phyloP scores from a whole-genome alignment of 495 filamentous ascomycete species.

The Aspergillus kassunensis region DNA sequence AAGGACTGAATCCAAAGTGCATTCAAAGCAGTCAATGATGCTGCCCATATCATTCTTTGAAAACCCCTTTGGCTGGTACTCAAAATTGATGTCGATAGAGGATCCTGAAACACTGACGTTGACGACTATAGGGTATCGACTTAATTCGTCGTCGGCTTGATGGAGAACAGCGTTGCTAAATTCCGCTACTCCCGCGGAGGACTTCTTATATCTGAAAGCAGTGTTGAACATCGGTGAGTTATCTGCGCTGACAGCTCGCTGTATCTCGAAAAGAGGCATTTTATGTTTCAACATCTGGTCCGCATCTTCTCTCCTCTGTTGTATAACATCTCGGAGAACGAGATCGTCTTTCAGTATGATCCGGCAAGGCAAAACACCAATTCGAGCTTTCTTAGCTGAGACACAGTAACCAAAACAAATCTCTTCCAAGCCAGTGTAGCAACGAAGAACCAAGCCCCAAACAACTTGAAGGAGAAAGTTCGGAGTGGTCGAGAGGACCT shows the following conservation, averaged over 20 bases:
- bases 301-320: conserved; percentile 31
- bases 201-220: conserved; percentile 33
- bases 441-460: conserved; percentile 52
- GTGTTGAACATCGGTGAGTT: conserved; percentile 50
- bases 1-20: conserved; percentile 33
- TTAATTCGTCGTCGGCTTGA: conserved; percentile 17
- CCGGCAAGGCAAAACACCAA: conserved; percentile 28
- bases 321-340: conserved; percentile 31
- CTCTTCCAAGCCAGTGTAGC: conserved; percentile 49
- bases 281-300: conserved; percentile 33
- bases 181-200: neutral
- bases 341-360: conserved; percentile 33
- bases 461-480: conserved; percentile 41
- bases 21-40: conserved; percentile 40
- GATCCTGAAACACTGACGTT: conserved; percentile 49
- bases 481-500: conserved; percentile 24
- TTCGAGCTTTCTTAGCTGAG: conserved; percentile 14
- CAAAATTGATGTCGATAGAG: conserved; percentile 33
- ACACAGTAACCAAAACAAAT: conserved; percentile 51
- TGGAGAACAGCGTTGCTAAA: conserved; percentile 1
- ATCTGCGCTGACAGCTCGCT: conserved; percentile 33
- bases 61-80: conserved; percentile 35
- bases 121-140: conserved; percentile 52
- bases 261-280: conserved; percentile 36
- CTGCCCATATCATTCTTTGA: conserved; percentile 31